Percentiles rank a stretch among this genome's conserved stretches.
phyloP scores from a whole-genome alignment of 345 rosid genomes.

The Nasturtium officinale region DNA sequence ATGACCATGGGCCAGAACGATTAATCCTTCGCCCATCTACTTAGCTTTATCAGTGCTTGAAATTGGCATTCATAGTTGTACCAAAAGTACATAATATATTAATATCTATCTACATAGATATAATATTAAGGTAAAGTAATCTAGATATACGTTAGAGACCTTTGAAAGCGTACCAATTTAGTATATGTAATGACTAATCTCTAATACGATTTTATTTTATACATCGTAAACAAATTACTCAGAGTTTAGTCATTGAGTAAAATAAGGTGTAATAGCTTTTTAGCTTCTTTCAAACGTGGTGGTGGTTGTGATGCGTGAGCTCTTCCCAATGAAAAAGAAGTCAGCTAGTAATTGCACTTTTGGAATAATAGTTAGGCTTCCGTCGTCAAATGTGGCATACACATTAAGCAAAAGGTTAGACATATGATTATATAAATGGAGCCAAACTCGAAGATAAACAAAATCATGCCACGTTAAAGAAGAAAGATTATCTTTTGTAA shows the following conservation, averaged over 20 bases:
- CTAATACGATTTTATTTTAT: no score
- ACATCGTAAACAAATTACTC: not conserved
- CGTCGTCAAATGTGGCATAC: conserved; percentile 26
- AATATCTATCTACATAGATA: not conserved
- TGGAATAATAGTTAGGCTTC: conserved; percentile 31
- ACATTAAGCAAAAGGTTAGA: conserved; percentile 16
- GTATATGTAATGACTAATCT: not conserved
- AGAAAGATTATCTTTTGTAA: not conserved
- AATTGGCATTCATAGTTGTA: conserved; percentile 2
- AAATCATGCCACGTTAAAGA: conserved; percentile 25
- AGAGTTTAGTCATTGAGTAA: conserved; percentile 15
- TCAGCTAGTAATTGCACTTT: conserved; percentile 36
- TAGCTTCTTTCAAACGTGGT: conserved; percentile 5
- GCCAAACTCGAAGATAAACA: conserved; percentile 29
- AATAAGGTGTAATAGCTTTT: conserved; percentile 6
- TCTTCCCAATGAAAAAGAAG: conserved; percentile 25
- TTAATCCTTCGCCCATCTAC: not conserved
- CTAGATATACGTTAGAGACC: not conserved
- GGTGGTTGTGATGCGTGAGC: conserved; percentile 25
- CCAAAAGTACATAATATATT: not conserved
- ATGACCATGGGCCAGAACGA: not conserved
- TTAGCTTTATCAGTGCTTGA: conserved; percentile 19
- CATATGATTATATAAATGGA: conserved; percentile 11
- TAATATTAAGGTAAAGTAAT: not conserved
- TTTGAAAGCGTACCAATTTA: not conserved